Percentiles rank a stretch among this genome's conserved stretches.
Conservation (phyloP, 2,329 filamentous ascomycete species). For the Fusarium proliferatum region DNA sequence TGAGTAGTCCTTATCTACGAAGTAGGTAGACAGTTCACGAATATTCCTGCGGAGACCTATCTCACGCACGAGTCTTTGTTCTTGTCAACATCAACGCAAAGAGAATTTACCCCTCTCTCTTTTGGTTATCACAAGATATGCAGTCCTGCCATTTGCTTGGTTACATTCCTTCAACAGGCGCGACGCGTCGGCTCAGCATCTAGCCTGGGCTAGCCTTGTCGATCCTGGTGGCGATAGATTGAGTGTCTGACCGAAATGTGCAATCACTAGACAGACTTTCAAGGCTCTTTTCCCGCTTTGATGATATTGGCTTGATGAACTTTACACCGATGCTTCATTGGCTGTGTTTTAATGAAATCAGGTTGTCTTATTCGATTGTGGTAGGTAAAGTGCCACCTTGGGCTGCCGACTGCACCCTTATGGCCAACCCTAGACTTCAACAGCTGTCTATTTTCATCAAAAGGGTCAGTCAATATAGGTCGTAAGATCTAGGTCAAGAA, state of each 20-base stretch:
- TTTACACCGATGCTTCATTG: background rate
- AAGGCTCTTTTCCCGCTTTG: background rate
- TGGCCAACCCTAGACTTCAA: background rate
- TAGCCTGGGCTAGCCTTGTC: conserved; percentile 36
- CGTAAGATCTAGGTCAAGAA: background rate
- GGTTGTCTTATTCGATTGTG: background rate
- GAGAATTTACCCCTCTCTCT: background rate
- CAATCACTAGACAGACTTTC: background rate
- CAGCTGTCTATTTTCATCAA: background rate
- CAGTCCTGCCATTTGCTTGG: conserved; percentile 3
- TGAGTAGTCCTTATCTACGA: background rate
- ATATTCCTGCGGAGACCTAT: background rate
- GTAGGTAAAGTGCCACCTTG: background rate
- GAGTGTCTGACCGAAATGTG: background rate
- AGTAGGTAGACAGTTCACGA: background rate
- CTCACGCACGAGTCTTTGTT: background rate
- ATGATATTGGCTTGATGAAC: background rate
- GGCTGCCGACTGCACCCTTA: background rate
- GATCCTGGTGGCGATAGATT: conserved; percentile 40
- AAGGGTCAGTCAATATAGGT: background rate
- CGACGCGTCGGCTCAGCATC: conserved; percentile 20
- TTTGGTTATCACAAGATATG: background rate
- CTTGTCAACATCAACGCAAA: background rate
- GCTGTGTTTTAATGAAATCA: background rate
- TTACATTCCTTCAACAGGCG: conserved; percentile 13